phyloP scores from a whole-genome alignment of 2,329 filamentous ascomycete species.

The Tolypocladium capitatum region DNA sequence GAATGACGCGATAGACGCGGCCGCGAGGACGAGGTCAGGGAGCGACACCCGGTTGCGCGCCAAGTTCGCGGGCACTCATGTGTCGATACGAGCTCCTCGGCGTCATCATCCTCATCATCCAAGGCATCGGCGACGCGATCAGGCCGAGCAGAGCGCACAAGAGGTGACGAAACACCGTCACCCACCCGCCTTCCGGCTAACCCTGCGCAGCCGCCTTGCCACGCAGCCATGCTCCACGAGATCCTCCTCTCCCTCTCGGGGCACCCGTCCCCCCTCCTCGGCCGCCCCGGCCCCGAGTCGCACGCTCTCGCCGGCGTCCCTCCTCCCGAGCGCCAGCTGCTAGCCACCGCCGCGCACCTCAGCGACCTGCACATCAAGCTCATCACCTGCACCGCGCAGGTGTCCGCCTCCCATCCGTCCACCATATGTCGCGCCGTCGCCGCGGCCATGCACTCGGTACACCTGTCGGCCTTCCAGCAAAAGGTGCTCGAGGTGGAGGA shows the following conservation, averaged over 20 bases:
- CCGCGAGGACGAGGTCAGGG: not conserved
- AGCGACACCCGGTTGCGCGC: not conserved
- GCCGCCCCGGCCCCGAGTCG: slow-evolving; percentile 33
- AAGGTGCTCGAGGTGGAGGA: slow-evolving; percentile 78
- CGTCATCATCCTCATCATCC: slow-evolving; percentile 32
- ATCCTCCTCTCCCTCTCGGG: slow-evolving; percentile 93
- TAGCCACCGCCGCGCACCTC: slow-evolving; percentile 63
- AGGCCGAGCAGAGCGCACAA: slow-evolving; percentile 19
- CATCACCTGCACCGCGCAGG: slow-evolving; percentile 49
- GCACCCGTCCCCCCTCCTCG: slow-evolving; percentile 79
- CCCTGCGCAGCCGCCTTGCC: not conserved
- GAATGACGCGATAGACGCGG: no score
- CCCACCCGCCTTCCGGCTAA: not conserved
- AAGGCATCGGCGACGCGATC: slow-evolving; percentile 28
- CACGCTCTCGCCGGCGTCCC: slow-evolving; percentile 42
- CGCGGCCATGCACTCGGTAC: slow-evolving; percentile 58
- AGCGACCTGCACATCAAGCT: slow-evolving; percentile 66
- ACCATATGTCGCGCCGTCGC: slow-evolving; percentile 81
- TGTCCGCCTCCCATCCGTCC: slow-evolving; percentile 60
- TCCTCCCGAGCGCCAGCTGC: slow-evolving; percentile 69
- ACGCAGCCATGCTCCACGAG: slow-evolving; percentile 76
- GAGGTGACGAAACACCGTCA: slow-evolving; percentile 4
- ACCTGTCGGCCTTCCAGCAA: slow-evolving; percentile 68
- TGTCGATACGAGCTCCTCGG: slow-evolving; percentile 42
- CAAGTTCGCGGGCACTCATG: slow-evolving; percentile 23